phyloP scores from a whole-genome alignment of 768 basidiomycete species.

The Mycena latifolia region DNA sequence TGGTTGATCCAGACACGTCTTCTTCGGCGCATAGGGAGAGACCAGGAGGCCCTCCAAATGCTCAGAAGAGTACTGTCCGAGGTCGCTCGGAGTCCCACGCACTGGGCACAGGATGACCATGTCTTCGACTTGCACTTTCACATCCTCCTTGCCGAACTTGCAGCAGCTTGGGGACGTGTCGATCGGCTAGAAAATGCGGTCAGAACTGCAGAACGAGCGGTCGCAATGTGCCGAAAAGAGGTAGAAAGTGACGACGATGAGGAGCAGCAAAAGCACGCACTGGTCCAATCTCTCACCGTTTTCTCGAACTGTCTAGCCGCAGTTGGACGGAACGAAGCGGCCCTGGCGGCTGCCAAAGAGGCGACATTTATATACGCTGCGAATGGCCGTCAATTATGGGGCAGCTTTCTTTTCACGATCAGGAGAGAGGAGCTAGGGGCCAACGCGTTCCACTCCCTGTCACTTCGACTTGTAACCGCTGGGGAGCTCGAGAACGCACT shows the following conservation, averaged over 20 bases:
- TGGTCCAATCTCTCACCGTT: constrained; percentile 1
- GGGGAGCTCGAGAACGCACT: constrained; percentile 1
- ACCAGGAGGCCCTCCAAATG: not conserved
- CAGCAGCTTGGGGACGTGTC: not conserved
- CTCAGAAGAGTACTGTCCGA: not conserved
- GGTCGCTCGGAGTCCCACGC: too few relatives aligned
- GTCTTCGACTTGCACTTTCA: not conserved
- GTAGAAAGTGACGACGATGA: not conserved
- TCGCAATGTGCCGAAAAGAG: not conserved
- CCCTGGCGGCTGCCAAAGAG: not conserved
- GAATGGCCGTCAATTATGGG: not conserved
- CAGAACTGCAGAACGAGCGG: not conserved
- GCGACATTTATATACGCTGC: not conserved
- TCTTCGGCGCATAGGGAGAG: not conserved
- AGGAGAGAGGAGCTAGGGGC: not conserved
- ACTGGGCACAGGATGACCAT: too few relatives aligned
- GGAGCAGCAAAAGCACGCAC: not conserved
- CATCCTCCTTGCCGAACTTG: not conserved
- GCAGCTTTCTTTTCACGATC: not conserved
- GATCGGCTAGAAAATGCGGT: not conserved
- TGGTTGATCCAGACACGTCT: not conserved
- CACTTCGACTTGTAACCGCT: not conserved
- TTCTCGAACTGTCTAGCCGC: constrained; percentile 4
- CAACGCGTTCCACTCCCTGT: not conserved
- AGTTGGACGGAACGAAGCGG: not conserved